phyloP scores from a whole-genome alignment of 371 early-diverging fungal genomes.

The Choanephora cucurbitarum region DNA sequence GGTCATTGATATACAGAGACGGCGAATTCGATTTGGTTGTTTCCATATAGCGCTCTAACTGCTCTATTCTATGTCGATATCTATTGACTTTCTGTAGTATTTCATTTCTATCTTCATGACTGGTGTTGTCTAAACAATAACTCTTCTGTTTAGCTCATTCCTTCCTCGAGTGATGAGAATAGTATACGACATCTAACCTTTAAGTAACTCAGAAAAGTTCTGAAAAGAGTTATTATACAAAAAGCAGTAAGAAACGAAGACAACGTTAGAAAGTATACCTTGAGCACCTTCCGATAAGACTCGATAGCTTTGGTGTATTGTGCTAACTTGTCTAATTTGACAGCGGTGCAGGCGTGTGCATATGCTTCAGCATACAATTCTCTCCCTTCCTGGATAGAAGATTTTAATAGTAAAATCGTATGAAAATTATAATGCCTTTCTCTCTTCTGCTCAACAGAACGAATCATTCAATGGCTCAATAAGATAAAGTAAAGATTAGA shows the following conservation, averaged over 20 bases:
- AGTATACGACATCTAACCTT: constrained; percentile 7
- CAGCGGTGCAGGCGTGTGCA: constrained; percentile 48
- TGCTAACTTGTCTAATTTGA: constrained; percentile 50
- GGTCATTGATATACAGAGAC: constrained; percentile 24
- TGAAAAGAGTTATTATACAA: neutral
- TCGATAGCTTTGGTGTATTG: constrained; percentile 47
- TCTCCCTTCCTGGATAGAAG: constrained; percentile 12
- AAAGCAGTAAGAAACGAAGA: too few species aligned
- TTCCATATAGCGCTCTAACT: constrained; percentile 32
- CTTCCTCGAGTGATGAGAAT: neutral
- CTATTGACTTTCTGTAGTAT: constrained; percentile 42
- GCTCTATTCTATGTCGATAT: constrained; percentile 41
- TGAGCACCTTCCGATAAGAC: constrained; percentile 49
- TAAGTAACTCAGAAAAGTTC: constrained; percentile 23
- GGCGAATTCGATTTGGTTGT: constrained; percentile 14
- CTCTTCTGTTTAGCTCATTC: neutral
- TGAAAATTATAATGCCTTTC: constrained; percentile 9
- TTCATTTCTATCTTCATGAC: constrained; percentile 24
- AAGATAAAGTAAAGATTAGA: constrained; percentile 14
- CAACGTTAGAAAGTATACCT: constrained; percentile 39
- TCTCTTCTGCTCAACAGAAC: constrained; percentile 2
- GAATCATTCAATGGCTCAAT: constrained; percentile 9
- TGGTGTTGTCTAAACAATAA: constrained; percentile 12
- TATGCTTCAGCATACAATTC: constrained; percentile 53
- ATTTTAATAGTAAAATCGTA: constrained; percentile 13